These are phyloP conservation scores for Podospora didyma DNA, from an alignment of 495 filamentous ascomycete genomes.

Conservation along the genomic window DNA sequence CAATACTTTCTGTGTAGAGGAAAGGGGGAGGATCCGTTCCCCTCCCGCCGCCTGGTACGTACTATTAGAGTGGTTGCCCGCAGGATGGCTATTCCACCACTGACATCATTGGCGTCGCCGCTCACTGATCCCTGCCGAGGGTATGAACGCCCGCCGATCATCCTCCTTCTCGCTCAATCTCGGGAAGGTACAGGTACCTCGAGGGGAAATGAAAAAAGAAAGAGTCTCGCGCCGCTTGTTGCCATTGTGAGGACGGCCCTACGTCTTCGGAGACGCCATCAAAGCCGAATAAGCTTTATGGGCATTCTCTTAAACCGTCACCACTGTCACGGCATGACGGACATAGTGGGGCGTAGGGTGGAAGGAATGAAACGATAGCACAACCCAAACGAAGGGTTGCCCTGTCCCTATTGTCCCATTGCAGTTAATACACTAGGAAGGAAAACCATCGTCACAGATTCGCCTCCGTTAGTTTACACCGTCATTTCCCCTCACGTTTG, in stretches of 20 bases:
- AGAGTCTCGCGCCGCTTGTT: not conserved
- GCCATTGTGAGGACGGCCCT: not conserved
- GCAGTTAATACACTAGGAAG: too few species aligned
- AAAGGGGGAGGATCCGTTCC: not conserved
- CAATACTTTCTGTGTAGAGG: not conserved
- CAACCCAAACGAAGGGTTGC: too few species aligned
- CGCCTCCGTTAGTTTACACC: too few species aligned
- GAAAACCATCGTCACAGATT: too few species aligned
- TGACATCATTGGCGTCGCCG: conserved; percentile 27
- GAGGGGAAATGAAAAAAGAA: not conserved
- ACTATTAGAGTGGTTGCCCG: not conserved
- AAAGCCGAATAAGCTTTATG: not conserved
- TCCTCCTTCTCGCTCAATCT: not conserved
- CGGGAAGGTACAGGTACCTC: not conserved
- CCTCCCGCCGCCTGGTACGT: not conserved
- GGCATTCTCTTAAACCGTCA: not conserved
- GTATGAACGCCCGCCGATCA: not conserved
- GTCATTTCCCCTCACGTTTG: too few species aligned
- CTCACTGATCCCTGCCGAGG: not conserved
- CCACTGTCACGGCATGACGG: not conserved
- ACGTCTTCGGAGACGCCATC: not conserved
- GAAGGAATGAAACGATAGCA: too few species aligned
- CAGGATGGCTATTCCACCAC: conserved; percentile 20
- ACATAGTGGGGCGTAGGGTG: not conserved
- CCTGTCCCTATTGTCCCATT: too few species aligned